phyloP scores from a whole-genome alignment of 1,139 yeast species.

The Blastobotrys raffinosifermentans region DNA sequence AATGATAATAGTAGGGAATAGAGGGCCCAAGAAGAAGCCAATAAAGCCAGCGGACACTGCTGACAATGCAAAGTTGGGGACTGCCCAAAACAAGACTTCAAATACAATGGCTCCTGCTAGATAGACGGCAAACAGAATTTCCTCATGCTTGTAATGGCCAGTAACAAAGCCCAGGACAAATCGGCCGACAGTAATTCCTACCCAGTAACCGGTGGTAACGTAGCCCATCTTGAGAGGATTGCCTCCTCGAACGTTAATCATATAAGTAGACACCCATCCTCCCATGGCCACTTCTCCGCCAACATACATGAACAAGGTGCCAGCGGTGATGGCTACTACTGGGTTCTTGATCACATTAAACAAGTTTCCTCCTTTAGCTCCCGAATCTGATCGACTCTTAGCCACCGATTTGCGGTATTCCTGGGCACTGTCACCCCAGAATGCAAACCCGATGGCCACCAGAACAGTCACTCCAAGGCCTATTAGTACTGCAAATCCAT shows the following conservation, averaged over 20 bases:
- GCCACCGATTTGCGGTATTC: constrained; percentile 9
- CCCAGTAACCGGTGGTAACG: constrained; percentile 68
- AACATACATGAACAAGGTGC: constrained; percentile 56
- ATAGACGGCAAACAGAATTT: constrained; percentile 21
- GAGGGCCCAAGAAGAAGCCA: constrained; percentile 73
- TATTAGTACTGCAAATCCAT: constrained; percentile 42
- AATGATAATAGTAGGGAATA: constrained; percentile 70
- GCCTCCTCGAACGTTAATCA: constrained; percentile 51
- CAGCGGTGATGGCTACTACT: constrained; percentile 53
- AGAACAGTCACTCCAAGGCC: constrained; percentile 31
- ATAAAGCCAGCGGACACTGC: constrained; percentile 43
- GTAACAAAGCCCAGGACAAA: constrained; percentile 37
- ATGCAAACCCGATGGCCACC: constrained; percentile 9
- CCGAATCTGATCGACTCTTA: not conserved
- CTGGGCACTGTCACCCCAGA: constrained; percentile 16
- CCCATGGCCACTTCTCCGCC: constrained; percentile 65
- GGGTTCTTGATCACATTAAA: constrained; percentile 43
- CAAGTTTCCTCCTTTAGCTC: constrained; percentile 1
- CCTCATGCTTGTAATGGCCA: constrained; percentile 24
- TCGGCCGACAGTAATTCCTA: constrained; percentile 57
- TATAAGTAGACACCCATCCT: constrained; percentile 65
- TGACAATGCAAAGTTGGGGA: constrained; percentile 24
- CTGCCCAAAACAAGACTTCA: constrained; percentile 27
- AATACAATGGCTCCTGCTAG: constrained; percentile 21
- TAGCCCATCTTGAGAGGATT: constrained; percentile 45